phyloP scores from a whole-genome alignment of 768 basidiomycete genomes.

The Lactarius hatsudake region DNA sequence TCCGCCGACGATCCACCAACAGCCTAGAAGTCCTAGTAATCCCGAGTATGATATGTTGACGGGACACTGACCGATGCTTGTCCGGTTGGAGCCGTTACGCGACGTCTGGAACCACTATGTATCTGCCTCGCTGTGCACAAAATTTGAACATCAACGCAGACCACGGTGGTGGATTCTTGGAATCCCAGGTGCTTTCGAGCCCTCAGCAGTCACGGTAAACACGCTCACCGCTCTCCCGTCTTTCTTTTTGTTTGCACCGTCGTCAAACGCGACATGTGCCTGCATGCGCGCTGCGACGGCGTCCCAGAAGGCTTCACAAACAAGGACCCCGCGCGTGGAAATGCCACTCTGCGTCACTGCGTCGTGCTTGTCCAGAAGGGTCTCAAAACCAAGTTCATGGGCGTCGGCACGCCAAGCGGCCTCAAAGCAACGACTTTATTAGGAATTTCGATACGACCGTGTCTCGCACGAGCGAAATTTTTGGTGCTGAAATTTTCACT shows the following conservation, averaged over 20 bases:
- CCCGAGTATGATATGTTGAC: not conserved
- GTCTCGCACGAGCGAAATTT: conserved; percentile 22
- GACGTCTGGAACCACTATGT: not conserved
- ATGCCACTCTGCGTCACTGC: too few species aligned
- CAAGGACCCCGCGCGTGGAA: too few species aligned
- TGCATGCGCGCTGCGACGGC: too few species aligned
- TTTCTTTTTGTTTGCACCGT: too few species aligned
- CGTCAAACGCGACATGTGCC: too few species aligned
- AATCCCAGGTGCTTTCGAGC: too few species aligned
- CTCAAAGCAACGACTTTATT: conserved; percentile 14
- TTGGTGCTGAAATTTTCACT: conserved; percentile 23
- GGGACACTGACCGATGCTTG: not conserved
- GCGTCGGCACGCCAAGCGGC: conserved; percentile 9
- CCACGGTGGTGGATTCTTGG: too few species aligned
- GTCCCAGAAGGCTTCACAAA: too few species aligned
- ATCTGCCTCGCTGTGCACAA: not conserved
- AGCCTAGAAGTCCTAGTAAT: not conserved
- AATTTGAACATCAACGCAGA: not conserved
- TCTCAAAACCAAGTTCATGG: conserved; percentile 1
- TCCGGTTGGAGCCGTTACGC: not conserved
- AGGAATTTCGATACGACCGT: conserved; percentile 26
- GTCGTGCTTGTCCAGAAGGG: conserved; percentile 1
- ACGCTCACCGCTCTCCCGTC: too few species aligned
- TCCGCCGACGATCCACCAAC: not conserved
- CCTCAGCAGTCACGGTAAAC: too few species aligned